Conservation (phyloP, 331 rosid species). For the Pyrus hybrid region DNA sequence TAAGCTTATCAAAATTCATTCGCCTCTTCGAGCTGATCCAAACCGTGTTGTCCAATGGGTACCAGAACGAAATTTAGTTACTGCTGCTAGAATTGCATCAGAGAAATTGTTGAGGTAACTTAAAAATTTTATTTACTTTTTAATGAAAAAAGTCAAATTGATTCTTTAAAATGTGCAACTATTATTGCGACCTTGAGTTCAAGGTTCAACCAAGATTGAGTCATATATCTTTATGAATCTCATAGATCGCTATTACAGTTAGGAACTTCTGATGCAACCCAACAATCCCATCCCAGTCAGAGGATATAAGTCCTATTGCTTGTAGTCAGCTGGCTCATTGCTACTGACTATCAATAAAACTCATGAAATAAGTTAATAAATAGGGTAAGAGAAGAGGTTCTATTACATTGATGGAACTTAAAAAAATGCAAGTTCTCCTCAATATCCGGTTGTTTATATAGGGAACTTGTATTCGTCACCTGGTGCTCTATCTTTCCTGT, state of each 20-base stretch:
- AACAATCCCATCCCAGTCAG: neutral
- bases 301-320: neutral
- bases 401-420: neutral
- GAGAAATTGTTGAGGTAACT: constrained; percentile 70
- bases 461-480: neutral
- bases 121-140: neutral
- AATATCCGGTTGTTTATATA: neutral
- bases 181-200: neutral
- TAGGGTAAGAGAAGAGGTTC: neutral
- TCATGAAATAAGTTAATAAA: neutral
- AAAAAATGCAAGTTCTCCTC: neutral
- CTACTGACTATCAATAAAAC: neutral
- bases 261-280: neutral
- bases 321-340: neutral
- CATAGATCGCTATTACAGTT: neutral
- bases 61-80: constrained; percentile 48
- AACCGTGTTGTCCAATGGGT: constrained; percentile 75
- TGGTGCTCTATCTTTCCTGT: neutral
- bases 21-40: constrained; percentile 92
- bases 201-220: neutral
- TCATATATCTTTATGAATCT: neutral
- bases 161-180: neutral
- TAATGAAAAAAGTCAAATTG: neutral
- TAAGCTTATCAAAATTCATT: constrained; percentile 91
- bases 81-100: constrained; percentile 76